Evolutionary conservation across 129 eudicot genomes (phyloP), one percentile per base, ranked within the genome.

Genomic region (Deinandra increscens): DNA sequence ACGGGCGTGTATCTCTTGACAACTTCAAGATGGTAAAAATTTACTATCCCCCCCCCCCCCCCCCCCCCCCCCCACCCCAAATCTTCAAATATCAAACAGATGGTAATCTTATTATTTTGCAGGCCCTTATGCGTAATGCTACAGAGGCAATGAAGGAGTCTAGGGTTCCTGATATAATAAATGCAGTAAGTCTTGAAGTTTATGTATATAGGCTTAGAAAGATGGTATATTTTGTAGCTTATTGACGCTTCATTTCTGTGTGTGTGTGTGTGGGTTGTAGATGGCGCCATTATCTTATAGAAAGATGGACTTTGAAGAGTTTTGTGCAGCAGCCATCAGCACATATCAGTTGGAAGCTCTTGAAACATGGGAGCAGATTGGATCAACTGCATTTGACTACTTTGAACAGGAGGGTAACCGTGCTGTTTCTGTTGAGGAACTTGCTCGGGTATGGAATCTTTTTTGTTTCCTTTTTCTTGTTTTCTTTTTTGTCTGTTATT

Each of bases 1-100:
- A 92, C 51, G 98, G 98, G 6, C 89, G 85, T 33, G 86, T 92
- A 53, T 82, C 96, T 19, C 89, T 89, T 46, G 98, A 92, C 60
- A 92, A 89, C 85, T 89, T 92, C 84, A 82, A 79, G 73, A 83
- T 78, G 90, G 97, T 91, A 58, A 58, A 56, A 12, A 5, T 58
- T 29, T 58, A 39, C 39, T 26, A 26, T 26, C 29, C 1, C 17
- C 13, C 0, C 0, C 37, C n/a, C 5, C 56, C 56, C 20, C 20
- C 2, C 37, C n/a, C 5, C 56, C 56, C 20, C 20, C 2, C 37
- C n/a, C 5, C 56, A 23, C 20, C 20, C 2, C 37, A 6, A 1
- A 10, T 10, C 38, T 43, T 3, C 9, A 36, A 36, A 4, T 36
- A 4, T 60, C 12, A 34, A 60, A 60, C 13, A n/a, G 65, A 38